Conservation (phyloP, 2,329 filamentous ascomycete genomes). For the Fusarium sp. region DNA sequence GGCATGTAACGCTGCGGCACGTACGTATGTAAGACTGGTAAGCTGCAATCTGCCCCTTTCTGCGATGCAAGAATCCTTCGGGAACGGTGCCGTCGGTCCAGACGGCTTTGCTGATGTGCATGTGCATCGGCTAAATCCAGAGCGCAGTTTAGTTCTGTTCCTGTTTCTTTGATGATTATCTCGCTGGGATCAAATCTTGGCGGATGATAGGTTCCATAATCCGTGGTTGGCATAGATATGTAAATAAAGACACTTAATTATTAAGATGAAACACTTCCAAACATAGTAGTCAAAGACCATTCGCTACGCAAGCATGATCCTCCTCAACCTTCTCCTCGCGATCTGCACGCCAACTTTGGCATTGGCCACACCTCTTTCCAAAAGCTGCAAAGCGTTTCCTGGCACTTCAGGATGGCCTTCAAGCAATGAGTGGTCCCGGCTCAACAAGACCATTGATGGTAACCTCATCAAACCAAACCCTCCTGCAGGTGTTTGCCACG, state of each 20-base stretch:
- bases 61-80: slow-evolving; percentile 9
- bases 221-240: not conserved
- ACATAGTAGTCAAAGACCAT: not conserved
- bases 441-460: slow-evolving; percentile 2
- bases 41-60: slow-evolving; percentile 3
- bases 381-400: slow-evolving; percentile 9
- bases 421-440: not conserved
- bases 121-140: slow-evolving; percentile 16
- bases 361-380: not conserved
- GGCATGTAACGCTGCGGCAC: slow-evolving; percentile 7
- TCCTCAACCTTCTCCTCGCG: not conserved
- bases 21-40: slow-evolving; percentile 10
- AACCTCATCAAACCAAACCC: not conserved
- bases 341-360: slow-evolving; percentile 1
- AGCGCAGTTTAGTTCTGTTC: not conserved
- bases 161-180: not conserved
- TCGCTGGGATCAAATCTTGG: not conserved
- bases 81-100: slow-evolving; percentile 24
- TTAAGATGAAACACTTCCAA: not conserved
- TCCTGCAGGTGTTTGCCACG: slow-evolving; percentile 8
- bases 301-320: not conserved
- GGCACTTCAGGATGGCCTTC: not conserved
- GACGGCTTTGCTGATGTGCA: slow-evolving; percentile 2
- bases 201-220: not conserved
- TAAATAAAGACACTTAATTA: not conserved